A percentile compares a stretch with the other conserved stretches of the same genome.
Conservation (phyloP, 228 moss, liverwort and hornwort genomes). For the Sphagnum magellanicum region DNA sequence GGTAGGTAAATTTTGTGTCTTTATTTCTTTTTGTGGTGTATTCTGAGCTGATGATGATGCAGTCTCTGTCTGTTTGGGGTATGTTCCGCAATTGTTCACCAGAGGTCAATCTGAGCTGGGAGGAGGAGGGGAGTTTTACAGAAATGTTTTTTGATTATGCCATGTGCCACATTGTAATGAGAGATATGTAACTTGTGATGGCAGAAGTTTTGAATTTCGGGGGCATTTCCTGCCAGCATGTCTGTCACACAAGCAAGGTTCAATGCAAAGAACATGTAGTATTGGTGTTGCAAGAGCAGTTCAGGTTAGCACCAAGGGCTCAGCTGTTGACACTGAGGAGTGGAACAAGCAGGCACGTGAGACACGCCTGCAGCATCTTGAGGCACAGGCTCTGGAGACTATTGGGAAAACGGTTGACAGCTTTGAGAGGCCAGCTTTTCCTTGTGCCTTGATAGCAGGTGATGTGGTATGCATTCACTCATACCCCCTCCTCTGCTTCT, state of each 20-base stretch:
- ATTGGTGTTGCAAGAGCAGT: constrained; percentile 17
- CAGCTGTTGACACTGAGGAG: constrained; percentile 40
- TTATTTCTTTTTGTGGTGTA: too few relatives aligned
- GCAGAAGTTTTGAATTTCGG: constrained; percentile 29
- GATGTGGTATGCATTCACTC: constrained; percentile 72
- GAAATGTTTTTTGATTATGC: not conserved
- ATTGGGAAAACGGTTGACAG: constrained; percentile 48
- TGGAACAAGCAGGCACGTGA: constrained; percentile 73
- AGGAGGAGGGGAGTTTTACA: not conserved
- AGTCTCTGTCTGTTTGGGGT: not conserved
- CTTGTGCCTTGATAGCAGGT: constrained; percentile 94
- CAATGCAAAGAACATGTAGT: constrained; percentile 14
- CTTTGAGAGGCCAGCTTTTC: constrained; percentile 73
- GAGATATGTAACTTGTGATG: not conserved
- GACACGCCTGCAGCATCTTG: constrained; percentile 56
- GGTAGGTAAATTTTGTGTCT: too few relatives aligned
- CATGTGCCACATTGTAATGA: not conserved
- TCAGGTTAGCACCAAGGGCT: constrained; percentile 42
- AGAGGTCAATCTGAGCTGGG: not conserved
- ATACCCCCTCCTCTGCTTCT: not conserved
- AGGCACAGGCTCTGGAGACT: constrained; percentile 68
- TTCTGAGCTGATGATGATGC: too few relatives aligned
- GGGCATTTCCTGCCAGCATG: constrained; percentile 13
- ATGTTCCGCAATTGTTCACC: not conserved
- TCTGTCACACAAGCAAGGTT: constrained; percentile 22